These are phyloP conservation scores for Neocallimastix lanati DNA, from an alignment of 192 early-diverging fungal genomes.

Conservation along the genomic window DNA sequence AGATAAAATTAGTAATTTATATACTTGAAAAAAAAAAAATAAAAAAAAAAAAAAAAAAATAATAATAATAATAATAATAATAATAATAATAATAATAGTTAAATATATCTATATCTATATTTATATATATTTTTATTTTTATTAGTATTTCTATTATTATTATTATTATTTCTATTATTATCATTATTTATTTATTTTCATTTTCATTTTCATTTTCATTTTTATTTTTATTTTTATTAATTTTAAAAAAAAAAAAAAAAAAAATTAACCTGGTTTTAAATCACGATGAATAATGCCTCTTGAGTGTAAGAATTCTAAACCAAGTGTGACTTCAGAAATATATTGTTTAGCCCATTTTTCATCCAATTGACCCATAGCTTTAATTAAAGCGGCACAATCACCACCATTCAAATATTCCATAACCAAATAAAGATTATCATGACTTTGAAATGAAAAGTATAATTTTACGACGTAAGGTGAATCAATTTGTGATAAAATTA, in stretches of 20 bases:
- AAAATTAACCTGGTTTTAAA: slow-evolving; percentile 5
- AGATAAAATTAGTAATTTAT: no score
- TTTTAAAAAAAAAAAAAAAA: no score
- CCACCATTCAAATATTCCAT: slow-evolving; percentile 81
- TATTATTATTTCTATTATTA: no score
- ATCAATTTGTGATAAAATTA: slow-evolving; percentile 75
- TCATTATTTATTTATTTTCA: no score
- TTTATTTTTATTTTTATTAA: no score
- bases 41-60: not conserved
- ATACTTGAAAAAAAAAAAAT: not conserved
- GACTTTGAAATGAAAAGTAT: slow-evolving; percentile 67
- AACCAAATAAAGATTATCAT: slow-evolving; percentile 68
- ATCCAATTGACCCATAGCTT: slow-evolving; percentile 45
- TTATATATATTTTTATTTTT: no score
- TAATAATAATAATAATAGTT: not conserved
- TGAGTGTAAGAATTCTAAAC: slow-evolving; percentile 59
- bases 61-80: slow-evolving; percentile 1
- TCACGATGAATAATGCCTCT: slow-evolving; percentile 67
- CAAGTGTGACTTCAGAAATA: slow-evolving; percentile 61
- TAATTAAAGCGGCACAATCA: slow-evolving; percentile 70
- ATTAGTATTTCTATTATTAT: no score
- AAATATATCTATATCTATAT: no score
- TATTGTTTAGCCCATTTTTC: slow-evolving; percentile 76
- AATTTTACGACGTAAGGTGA: slow-evolving; percentile 68
- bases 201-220: no score